Evolutionary conservation across 2,329 filamentous ascomycete species (phyloP), one percentile per base, ranked within the genome.

Genomic region (Aspergillus alliaceus): DNA sequence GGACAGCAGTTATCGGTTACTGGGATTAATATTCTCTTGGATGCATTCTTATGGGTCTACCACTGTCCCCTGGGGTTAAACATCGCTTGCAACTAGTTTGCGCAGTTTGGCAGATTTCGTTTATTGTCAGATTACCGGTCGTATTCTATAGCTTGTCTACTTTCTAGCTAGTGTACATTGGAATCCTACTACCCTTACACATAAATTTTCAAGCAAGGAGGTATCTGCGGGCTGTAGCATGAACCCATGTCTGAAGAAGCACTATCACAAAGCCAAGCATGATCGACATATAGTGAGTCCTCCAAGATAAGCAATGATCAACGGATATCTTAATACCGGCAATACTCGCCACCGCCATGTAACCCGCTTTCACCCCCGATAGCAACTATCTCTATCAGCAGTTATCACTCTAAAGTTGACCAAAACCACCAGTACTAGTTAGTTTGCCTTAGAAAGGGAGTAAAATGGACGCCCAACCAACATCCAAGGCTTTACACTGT

Each of bases 391-490:
- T 27, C 24, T 48, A 48, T 48, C 44, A 48, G 29, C 44, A 48
- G 29, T 48, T 31, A 48, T 47, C 44, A 22, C n/a, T 48, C 27
- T 14, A 32, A 32, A 14, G 46, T 24, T 29, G 9, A 15, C 39
- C 20, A 29, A 42, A 53, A 25, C n/a, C 27, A 34, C 8, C 39
- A 32, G 25, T 62, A 61, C 56, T 58, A 47, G 39, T 24, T 48
- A 31, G 3, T 22, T 40, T 24, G 22, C 24, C 7, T 8, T 18
- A 25, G 32, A 40, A 40, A 48, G 3, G 12, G 48, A 12, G 6
- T n/a, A 59, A 60, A 40, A 75, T 75, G 72, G 72, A 74, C 11
- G 65, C 68, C 3, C 70, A 73, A 53, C 68, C 66, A 8, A 52
- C 48, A 9, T 59, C 59, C 4, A 61, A 63, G 56, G 59, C 55